Base-by-base conservation (phyloP, 1,139 yeast genomes). In the Yarrowia galli region DNA sequence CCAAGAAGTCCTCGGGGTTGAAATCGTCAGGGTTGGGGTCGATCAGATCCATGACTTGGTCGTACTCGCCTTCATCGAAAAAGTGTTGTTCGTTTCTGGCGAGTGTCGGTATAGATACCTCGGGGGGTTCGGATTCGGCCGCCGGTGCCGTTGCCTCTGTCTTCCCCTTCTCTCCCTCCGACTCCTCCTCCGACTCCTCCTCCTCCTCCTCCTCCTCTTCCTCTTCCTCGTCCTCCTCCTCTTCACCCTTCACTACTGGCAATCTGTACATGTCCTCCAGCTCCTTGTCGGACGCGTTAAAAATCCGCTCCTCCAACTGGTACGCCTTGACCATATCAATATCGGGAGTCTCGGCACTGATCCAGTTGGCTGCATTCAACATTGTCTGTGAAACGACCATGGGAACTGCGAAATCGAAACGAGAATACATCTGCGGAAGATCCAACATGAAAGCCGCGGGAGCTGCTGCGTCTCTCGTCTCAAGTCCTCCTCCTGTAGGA, bases 11-110 rank as follows among this genome's bases (percentile, higher is more conserved):
- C 15, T 36, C 4, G 16, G 32, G 16, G 12, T 35, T 18, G 20
- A 12, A 53, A 10, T 53, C 60, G 16, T 10, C 22, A 1, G 60
- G 60, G 9, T 36, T 16, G 10, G 60, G 60, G n/a, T 53, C 60
- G 10, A 53, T 12, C 7, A 35, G 3, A 3, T 32, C 25, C 28
- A 20, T 20, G 20, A 53, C 15, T 10, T 48, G 28, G 22, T 7
- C 9, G 45, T 16, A 36, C 28, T 32, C 40, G 7, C 2, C 25
- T 3, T 3, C n/a, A 35, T 49, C 25, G 16, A 49, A 28, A 9
- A 4, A 28, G 9, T 32, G n/a, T 5, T 28, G 40, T 22, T n/a
- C 40, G 15, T 18, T 49, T 20, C 0, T 15, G n/a, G 32, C 32
- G 1, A 28, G 7, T 5, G 32, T 28, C 28, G 28, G n/a, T n/a